These are phyloP conservation scores for Aristolochia contorta DNA, from an alignment of 164 flowering plant species.

Conservation along the genomic window DNA sequence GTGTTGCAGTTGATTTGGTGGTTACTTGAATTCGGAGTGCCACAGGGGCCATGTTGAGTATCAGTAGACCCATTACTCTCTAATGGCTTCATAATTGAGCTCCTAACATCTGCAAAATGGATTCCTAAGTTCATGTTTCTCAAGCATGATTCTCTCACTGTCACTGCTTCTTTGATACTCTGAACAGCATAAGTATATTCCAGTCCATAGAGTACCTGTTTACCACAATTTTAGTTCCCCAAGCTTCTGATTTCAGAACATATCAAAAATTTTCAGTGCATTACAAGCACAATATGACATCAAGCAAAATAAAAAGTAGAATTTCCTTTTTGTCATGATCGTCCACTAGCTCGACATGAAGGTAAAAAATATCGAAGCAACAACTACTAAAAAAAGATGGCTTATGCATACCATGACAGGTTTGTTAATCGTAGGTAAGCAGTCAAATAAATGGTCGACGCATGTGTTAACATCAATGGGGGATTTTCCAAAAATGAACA, in stretches of 20 bases:
- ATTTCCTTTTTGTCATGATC: no score
- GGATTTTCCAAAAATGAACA: conserved; percentile 77
- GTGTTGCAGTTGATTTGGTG: conserved; percentile 3
- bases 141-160: conserved; percentile 15
- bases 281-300: no score
- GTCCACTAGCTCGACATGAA: no score
- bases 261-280: no score
- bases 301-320: no score
- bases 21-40: background rate
- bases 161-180: conserved; percentile 32
- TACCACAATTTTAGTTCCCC: background rate
- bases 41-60: conserved; percentile 13
- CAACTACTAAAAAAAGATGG: background rate
- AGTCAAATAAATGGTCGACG: conserved; percentile 30
- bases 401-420: conserved; percentile 48
- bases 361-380: no score
- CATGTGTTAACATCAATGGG: conserved; percentile 33
- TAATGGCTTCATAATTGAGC: conserved; percentile 40
- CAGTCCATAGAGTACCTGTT: conserved; percentile 76
- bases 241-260: no score
- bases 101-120: conserved; percentile 44
- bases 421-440: conserved; percentile 29
- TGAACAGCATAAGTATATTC: conserved; percentile 72
- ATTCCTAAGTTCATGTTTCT: conserved; percentile 11
- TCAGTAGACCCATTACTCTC: conserved; percentile 10